Base-by-base conservation (phyloP, 2,329 filamentous ascomycete species). In the Gnomoniopsis sp. region DNA sequence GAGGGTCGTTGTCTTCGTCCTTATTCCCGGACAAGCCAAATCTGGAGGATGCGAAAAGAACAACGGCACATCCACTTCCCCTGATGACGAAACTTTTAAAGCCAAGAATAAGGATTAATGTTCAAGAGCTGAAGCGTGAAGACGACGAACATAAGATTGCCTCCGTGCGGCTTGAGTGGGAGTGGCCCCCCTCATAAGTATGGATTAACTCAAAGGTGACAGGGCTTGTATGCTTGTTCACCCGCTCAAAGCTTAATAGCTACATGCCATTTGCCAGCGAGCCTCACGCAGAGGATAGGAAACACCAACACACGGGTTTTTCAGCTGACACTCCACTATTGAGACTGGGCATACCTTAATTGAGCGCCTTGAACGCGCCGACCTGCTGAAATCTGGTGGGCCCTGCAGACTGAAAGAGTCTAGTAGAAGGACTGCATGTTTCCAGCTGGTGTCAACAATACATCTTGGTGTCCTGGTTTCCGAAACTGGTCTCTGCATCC, bases 291-390 rank as follows among this genome's bases (percentile, higher is more conserved):
- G 12, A 17, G 8, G 3, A 17, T 22, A 15, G 4, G 12, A 10
- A 19, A 21, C n/a, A 30, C 34, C 43, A n/a, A 23, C 26, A 54
- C 21, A 11, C n/a, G 12, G n/a, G 19, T 48, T 14, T 15, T 21
- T 48, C 43, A 54, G 52, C 52, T 54, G 34, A 38, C 26, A n/a
- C 21, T 34, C 36, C 22, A 54, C 52, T 54, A 54, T 47, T 54
- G 44, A 48, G 14, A 11, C 12, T 15, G 8, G 36, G 6, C 26
- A 30, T 30, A 30, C 26, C 26, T 30, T 26, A 53, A n/a, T 53
- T 26, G 41, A 19, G 19, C 15, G 14, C 26, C 51, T 30, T 30
- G 26, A 36, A 44, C 41, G 1, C 19, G 3, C 30, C 26, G 26
- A 30, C 43, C 43, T 34, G 43, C 43, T 26, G 30, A 30, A 14